Percentiles rank a stretch among this genome's conserved stretches.
Evolutionary conservation across 2,329 filamentous ascomycete genomes (phyloP).

Genomic region (Helicocarpus griseus): DNA sequence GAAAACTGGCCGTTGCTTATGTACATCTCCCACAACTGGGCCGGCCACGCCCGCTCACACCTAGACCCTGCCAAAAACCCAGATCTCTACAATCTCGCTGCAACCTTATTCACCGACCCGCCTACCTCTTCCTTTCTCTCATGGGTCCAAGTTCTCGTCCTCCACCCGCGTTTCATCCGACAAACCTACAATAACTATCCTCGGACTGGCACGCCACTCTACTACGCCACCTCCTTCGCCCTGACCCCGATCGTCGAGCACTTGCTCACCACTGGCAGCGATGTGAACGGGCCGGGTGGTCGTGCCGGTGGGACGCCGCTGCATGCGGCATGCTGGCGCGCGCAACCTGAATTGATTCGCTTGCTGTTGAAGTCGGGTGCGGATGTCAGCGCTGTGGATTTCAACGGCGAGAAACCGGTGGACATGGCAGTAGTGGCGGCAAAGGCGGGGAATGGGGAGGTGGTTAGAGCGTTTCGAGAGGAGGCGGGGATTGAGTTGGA

Average conservation of each 20-base stretch:
- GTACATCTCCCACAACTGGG: slow-evolving; percentile 5
- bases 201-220: background rate
- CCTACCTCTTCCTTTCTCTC: background rate
- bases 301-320: slow-evolving; percentile 1
- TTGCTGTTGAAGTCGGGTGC: background rate
- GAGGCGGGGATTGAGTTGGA: background rate
- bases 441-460: background rate
- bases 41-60: slow-evolving; percentile 1
- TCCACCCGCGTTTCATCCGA: background rate
- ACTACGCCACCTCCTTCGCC: slow-evolving; percentile 4
- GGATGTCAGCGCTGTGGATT: background rate
- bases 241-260: background rate
- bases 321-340: slow-evolving; percentile 3
- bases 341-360: background rate
- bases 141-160: slow-evolving; percentile 3
- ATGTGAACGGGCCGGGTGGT: background rate
- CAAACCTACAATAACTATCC: background rate
- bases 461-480: background rate
- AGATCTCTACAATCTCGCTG: background rate
- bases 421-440: background rate
- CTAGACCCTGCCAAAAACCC: background rate
- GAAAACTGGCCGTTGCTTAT: background rate
- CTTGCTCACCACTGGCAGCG: background rate
- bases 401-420: background rate
- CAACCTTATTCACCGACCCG: background rate